Base-by-base conservation (phyloP, 169 alveolate genomes). In the Plasmodium relictum region DNA sequence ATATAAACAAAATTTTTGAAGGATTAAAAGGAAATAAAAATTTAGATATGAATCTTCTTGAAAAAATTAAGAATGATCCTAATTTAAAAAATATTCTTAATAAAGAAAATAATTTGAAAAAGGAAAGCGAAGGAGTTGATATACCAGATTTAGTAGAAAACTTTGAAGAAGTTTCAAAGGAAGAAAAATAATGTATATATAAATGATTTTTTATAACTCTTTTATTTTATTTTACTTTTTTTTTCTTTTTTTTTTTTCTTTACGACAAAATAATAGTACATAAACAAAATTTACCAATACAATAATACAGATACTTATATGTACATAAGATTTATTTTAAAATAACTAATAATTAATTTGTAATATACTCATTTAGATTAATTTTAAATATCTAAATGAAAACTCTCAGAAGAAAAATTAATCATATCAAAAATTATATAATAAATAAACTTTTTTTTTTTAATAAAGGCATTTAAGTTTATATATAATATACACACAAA, bases 131-230 rank as follows among this genome's bases (percentile, higher is more conserved):
- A 8, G 2, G 24, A 12, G 66, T 50, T 62, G 96, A 93, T 54
- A 89, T 94, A 48, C 97, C 97, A 10, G 93, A 95, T 41, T 69
- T 95, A 37, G 97, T 94, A 6, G 97, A 95, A 68, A 93, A 87
- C n/a, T 94, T 95, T 61, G 97, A 95, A 68, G 96, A 92, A 39
- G 72, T 74, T 16, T 74, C 88, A 39, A 74, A 74, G 39, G 88
- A 74, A 26, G 73, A 74, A 18, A 22, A 58, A 44, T 50, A 50
- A 12, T 3, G 10, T 48, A 48, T 48, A 48, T 48, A 3, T 48
- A 48, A 12, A 48, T 44, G 9, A 44, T 44, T 44, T 50, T 3
- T 50, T 3, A 65, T 31, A 26, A 31, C 52, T 44, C 20, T n/a
- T 68, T 18, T 42, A 6, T 7, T 44, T 44, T 39, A 7, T 39